Percentiles rank a stretch among this genome's conserved stretches.
Evolutionary conservation across 1,139 yeast genomes (phyloP).

Genomic region (Sugiyamaella xylanicola): DNA sequence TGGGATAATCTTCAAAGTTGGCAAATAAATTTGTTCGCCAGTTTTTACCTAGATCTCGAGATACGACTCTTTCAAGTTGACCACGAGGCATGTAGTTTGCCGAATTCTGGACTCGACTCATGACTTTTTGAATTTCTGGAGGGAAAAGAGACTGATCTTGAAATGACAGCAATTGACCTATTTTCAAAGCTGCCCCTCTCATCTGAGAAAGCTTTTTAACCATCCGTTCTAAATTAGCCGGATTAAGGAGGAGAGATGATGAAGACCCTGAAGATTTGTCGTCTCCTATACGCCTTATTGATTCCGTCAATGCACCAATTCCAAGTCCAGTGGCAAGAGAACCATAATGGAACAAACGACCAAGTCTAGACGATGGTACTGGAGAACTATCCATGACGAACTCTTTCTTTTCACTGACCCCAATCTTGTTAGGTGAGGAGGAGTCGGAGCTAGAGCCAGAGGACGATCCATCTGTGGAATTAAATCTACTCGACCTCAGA

Average conservation of each 20-base stretch:
- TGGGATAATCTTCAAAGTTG: constrained; percentile 81
- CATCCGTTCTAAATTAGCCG: constrained; percentile 82
- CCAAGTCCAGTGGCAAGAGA: constrained; percentile 91
- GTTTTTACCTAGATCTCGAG: constrained; percentile 67
- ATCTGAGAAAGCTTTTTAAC: constrained; percentile 85
- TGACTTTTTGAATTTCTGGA: constrained; percentile 75
- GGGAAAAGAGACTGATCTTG: constrained; percentile 86
- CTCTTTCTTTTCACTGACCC: constrained; percentile 46
- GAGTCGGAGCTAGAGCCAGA: no score
- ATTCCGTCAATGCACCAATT: constrained; percentile 77
- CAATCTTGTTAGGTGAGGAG: constrained; percentile 15
- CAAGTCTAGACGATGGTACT: constrained; percentile 84
- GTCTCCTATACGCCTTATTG: constrained; percentile 66
- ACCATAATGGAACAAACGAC: constrained; percentile 90
- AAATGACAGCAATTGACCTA: constrained; percentile 93
- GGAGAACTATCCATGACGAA: constrained; percentile 60
- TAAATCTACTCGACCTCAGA: no score
- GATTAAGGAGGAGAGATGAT: constrained; percentile 68
- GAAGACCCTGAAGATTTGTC: constrained; percentile 43
- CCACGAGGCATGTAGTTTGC: constrained; percentile 97
- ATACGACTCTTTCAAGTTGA: constrained; percentile 79
- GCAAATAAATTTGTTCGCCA: constrained; percentile 76
- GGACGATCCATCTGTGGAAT: no score
- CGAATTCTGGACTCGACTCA: constrained; percentile 84
- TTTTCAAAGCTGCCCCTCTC: constrained; percentile 97